A percentile compares a stretch with the other conserved stretches of the same genome.
Evolutionary conservation across 1,284 basidiomycete species (phyloP).

Genomic region (Exobasidium cylindrosporum): DNA sequence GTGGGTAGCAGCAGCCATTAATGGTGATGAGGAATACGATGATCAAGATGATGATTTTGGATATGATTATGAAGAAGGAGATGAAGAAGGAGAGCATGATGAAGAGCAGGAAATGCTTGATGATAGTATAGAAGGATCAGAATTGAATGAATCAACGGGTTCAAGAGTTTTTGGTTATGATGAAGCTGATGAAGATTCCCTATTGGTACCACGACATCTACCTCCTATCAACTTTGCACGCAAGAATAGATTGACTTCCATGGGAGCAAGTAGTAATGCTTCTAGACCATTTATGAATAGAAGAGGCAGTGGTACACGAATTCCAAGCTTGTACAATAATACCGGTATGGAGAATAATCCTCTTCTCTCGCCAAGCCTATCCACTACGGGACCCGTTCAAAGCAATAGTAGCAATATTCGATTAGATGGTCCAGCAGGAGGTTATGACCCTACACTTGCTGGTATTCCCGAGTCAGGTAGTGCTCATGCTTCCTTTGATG

Average conservation of each 20-base stretch:
- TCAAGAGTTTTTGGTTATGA: conserved; percentile 6
- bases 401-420: neutral
- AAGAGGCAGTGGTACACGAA: conserved; percentile 24
- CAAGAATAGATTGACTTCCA: conserved; percentile 16
- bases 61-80: conserved; percentile 64
- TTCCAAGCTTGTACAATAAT: conserved; percentile 43
- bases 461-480: conserved; percentile 35
- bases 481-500: neutral
- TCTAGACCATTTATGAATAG: conserved; percentile 25
- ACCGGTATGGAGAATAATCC: conserved; percentile 36
- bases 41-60: conserved; percentile 46
- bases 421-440: neutral
- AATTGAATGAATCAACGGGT: conserved; percentile 1
- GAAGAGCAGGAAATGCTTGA: conserved; percentile 17
- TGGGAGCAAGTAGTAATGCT: conserved; percentile 6
- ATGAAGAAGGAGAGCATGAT: conserved; percentile 10
- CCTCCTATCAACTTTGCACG: conserved; percentile 48
- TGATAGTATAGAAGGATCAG: conserved; percentile 10
- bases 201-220: conserved; percentile 35
- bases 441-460: conserved; percentile 41
- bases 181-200: conserved; percentile 22
- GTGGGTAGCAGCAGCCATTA: conserved; percentile 89
- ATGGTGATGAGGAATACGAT: conserved; percentile 67
- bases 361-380: conserved; percentile 4
- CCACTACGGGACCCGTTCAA: neutral